Conservation (phyloP, 2,329 filamentous ascomycete species). For the Fusarium austroafricanum region DNA sequence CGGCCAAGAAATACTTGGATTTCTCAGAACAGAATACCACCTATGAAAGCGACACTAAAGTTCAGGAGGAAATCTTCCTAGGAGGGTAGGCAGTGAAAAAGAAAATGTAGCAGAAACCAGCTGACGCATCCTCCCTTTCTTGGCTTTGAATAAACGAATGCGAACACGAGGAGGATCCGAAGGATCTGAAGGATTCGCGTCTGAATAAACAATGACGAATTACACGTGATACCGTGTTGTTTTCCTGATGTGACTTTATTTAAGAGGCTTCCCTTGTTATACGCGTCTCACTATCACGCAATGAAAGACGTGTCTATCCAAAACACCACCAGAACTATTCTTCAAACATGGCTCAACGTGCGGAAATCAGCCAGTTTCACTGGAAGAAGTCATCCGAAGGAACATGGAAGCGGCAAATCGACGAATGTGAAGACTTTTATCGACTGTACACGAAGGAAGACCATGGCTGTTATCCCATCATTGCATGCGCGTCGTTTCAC, state of each 20-base stretch:
- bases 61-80: not conserved
- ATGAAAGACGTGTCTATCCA: too few relatives aligned
- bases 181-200: too few relatives aligned
- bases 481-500: not conserved
- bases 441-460: not conserved
- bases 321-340: not conserved
- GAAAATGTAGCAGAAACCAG: too few relatives aligned
- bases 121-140: too few relatives aligned
- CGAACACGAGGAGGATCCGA: not conserved
- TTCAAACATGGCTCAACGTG: not conserved
- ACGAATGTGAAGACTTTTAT: conserved; percentile 8
- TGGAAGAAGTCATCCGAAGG: not conserved
- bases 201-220: too few relatives aligned
- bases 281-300: not conserved
- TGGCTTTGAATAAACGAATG: not conserved
- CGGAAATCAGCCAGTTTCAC: accelerated
- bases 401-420: not conserved
- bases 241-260: not conserved
- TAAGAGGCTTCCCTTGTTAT: not conserved
- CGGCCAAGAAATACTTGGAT: conserved; percentile 8
- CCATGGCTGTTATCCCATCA: not conserved
- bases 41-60: conserved; percentile 1
- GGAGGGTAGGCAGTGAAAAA: too few relatives aligned
- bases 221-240: not conserved
- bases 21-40: conserved; percentile 4